phyloP scores from a whole-genome alignment of 352 stramenopile genomes.

The Phytophthora nicotianae region DNA sequence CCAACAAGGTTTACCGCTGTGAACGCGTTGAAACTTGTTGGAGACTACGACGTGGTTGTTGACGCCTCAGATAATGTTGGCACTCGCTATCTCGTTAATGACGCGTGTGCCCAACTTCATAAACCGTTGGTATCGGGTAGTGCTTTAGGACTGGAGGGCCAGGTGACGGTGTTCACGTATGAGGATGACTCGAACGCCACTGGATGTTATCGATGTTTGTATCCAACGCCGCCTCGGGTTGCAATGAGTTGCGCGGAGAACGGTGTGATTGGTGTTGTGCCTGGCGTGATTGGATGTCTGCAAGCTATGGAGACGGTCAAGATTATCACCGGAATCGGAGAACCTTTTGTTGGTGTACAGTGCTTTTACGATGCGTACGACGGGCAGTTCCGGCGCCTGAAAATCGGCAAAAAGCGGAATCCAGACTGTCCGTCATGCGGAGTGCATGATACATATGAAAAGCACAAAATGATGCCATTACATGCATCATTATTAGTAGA shows the following conservation, averaged over 20 bases:
- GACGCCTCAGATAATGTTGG: constrained; percentile 96
- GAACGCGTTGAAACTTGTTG: constrained; percentile 87
- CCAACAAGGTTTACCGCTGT: constrained; percentile 56
- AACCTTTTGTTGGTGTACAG: constrained; percentile 63
- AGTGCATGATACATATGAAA: neutral
- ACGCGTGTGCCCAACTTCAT: constrained; percentile 86
- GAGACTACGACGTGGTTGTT: constrained; percentile 91
- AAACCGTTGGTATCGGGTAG: constrained; percentile 95
- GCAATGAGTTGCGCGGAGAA: constrained; percentile 94
- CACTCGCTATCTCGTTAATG: constrained; percentile 97
- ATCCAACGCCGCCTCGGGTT: constrained; percentile 84
- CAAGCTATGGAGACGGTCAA: constrained; percentile 95
- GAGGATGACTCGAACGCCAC: constrained; percentile 31
- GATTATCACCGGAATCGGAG: constrained; percentile 76
- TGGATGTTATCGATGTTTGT: constrained; percentile 97
- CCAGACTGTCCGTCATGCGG: constrained; percentile 49
- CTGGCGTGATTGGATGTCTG: constrained; percentile 93
- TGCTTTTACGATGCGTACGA: constrained; percentile 85
- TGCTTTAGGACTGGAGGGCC: constrained; percentile 95
- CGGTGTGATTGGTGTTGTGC: constrained; percentile 96
- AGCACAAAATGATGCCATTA: neutral
- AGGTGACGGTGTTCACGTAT: constrained; percentile 96
- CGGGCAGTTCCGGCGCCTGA: constrained; percentile 67
- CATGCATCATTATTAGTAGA: constrained; percentile 22
- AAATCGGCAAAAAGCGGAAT: constrained; percentile 48